These are phyloP conservation scores for Nematodospora valgi DNA, from an alignment of 805 yeast genomes.

Conservation along the genomic window DNA sequence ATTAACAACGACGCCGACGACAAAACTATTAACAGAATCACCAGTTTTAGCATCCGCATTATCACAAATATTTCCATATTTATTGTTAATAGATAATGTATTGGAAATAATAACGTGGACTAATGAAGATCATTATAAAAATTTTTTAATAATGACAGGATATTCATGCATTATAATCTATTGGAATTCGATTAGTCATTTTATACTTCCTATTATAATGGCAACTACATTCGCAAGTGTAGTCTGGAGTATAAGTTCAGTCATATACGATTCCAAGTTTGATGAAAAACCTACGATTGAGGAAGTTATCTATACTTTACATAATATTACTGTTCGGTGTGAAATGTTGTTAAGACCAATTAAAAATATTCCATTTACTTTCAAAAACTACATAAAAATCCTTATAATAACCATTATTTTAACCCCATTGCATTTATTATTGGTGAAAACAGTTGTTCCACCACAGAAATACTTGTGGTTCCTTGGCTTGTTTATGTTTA, in stretches of 20 bases:
- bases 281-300: conserved; percentile 51
- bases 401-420: conserved; percentile 27
- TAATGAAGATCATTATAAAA: conserved; percentile 46
- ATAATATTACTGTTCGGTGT: conserved; percentile 43
- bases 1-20: conserved; percentile 25
- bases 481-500: conserved; percentile 34
- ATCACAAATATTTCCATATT: conserved; percentile 45
- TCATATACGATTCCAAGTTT: conserved; percentile 37
- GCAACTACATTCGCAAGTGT: conserved; percentile 35
- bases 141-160: conserved; percentile 37
- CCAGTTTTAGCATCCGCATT: conserved; percentile 47
- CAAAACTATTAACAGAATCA: conserved; percentile 34
- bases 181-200: conserved; percentile 37
- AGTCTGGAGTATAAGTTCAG: conserved; percentile 45
- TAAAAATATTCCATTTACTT: conserved; percentile 23
- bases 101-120: conserved; percentile 55
- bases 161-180: conserved; percentile 39
- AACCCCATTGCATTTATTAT: conserved; percentile 44
- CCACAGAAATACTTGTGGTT: conserved; percentile 34
- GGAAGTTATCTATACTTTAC: conserved; percentile 46
- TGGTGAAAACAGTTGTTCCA: conserved; percentile 29
- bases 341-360: conserved; percentile 41
- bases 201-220: conserved; percentile 38
- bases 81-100: conserved; percentile 41
- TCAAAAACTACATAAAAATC: conserved; percentile 27